A percentile compares a stretch with the other conserved stretches of the same genome.
Conservation (phyloP, 1,139 yeast species). For the Zygoascus hellenicus region DNA sequence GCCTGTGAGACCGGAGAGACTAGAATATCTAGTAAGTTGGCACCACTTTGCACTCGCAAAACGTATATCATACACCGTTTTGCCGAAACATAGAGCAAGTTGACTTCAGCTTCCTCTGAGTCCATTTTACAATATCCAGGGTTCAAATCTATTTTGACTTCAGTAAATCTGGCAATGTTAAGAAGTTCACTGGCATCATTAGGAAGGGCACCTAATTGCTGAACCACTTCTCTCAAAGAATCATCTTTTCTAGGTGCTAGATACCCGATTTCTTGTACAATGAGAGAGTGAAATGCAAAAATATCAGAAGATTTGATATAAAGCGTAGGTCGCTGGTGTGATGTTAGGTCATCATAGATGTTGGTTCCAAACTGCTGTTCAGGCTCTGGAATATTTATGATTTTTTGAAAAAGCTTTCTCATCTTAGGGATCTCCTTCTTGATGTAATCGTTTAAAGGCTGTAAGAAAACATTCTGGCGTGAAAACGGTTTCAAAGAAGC, state of each 20-base stretch:
- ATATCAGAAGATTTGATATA: conserved; percentile 61
- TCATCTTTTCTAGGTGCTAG: conserved; percentile 48
- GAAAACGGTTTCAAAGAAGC: conserved; percentile 63
- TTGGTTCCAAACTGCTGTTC: conserved; percentile 59
- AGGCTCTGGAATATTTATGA: conserved; percentile 53
- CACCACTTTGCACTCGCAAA: conserved; percentile 71
- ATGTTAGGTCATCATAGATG: conserved; percentile 66
- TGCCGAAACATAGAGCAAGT: conserved; percentile 63
- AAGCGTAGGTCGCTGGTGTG: conserved; percentile 59
- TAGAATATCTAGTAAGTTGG: conserved; percentile 64
- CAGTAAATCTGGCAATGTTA: conserved; percentile 37
- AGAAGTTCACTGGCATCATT: conserved; percentile 41
- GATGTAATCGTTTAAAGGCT: conserved; percentile 74
- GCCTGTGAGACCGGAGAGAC: conserved; percentile 63
- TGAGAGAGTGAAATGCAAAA: conserved; percentile 53
- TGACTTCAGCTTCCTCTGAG: conserved; percentile 37
- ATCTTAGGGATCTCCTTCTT: conserved; percentile 45
- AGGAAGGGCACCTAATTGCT: conserved; percentile 41
- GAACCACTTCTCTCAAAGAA: conserved; percentile 45
- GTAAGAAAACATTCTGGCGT: conserved; percentile 57
- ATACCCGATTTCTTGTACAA: conserved; percentile 48
- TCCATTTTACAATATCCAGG: conserved; percentile 37
- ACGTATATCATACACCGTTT: conserved; percentile 77
- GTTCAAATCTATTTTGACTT: conserved; percentile 38
- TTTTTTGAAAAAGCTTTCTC: conserved; percentile 39